Percentiles rank a stretch among this genome's conserved stretches.
These are phyloP conservation scores for Gamsiella multidivaricata DNA, from an alignment of 192 early-diverging fungal genomes.

Conservation along the genomic window DNA sequence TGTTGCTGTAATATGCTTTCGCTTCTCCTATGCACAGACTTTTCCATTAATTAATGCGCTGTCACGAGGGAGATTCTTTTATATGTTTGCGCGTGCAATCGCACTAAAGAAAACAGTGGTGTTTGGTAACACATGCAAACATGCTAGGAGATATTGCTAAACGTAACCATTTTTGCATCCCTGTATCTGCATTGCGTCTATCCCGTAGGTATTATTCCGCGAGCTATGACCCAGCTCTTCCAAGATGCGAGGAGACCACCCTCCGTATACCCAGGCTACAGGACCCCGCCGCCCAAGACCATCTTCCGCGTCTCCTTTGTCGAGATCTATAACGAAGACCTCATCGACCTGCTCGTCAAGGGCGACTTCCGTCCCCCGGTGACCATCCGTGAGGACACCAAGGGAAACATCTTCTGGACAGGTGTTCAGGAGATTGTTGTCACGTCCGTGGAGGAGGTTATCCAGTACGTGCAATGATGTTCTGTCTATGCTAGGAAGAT, in stretches of 20 bases:
- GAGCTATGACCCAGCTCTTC: constrained; percentile 77
- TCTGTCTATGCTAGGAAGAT: not conserved
- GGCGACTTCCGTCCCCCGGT: constrained; percentile 69
- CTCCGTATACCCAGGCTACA: constrained; percentile 43
- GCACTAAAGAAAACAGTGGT: no score
- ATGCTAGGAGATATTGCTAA: not conserved
- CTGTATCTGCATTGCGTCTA: constrained; percentile 12
- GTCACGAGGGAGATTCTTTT: no score
- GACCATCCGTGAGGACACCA: constrained; percentile 85
- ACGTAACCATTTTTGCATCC: not conserved
- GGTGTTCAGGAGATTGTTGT: constrained; percentile 86
- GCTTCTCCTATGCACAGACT: not conserved
- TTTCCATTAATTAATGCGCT: not conserved
- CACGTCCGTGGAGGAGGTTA: constrained; percentile 73
- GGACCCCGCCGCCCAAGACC: constrained; percentile 40
- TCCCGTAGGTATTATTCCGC: constrained; percentile 74
- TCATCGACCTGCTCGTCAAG: constrained; percentile 88
- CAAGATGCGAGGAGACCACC: constrained; percentile 37
- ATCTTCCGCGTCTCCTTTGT: constrained; percentile 87
- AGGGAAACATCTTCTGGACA: constrained; percentile 88
- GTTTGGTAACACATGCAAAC: no score
- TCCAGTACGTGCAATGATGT: constrained; percentile 60
- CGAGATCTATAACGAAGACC: constrained; percentile 97
- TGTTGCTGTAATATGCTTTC: no score
- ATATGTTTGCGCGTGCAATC: no score